Conservation (phyloP, 2,329 filamentous ascomycete species). For the Gaeumannomyces sp. region DNA sequence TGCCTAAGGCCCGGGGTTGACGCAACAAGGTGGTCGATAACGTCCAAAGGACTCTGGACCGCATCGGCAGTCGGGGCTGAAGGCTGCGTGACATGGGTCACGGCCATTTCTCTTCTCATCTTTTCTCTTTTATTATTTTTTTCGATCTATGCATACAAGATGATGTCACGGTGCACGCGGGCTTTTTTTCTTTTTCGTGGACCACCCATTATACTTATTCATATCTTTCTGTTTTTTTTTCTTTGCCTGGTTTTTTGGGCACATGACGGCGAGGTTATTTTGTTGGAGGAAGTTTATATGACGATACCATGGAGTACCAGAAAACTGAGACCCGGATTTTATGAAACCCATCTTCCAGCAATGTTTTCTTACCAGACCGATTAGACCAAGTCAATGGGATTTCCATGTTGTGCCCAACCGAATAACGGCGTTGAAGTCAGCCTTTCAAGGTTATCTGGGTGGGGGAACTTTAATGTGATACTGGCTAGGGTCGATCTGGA, state of each 20-base stretch:
- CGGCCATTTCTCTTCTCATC: background rate
- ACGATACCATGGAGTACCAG: constrained; percentile 1
- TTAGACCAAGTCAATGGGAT: background rate
- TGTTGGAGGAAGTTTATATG: background rate
- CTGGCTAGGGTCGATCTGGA: background rate
- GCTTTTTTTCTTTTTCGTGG: background rate
- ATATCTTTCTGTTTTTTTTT: background rate
- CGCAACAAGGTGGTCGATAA: constrained; percentile 55
- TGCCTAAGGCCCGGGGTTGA: constrained; percentile 48
- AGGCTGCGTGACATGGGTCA: background rate
- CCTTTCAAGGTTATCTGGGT: background rate
- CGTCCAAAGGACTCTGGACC: constrained; percentile 58
- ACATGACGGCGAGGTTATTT: background rate
- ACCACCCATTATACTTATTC: background rate
- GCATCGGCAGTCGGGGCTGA: constrained; percentile 20
- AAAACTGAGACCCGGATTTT: background rate
- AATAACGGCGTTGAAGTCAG: background rate
- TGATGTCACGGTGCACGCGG: background rate
- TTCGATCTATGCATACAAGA: background rate
- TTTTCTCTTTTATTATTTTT: background rate
- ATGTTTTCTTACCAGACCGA: background rate
- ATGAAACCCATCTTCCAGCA: background rate
- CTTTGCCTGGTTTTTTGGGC: background rate
- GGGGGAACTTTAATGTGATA: background rate
- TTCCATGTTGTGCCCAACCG: background rate